Base-by-base conservation (phyloP, 2,329 filamentous ascomycete genomes). In the Ceratocystis variospora region DNA sequence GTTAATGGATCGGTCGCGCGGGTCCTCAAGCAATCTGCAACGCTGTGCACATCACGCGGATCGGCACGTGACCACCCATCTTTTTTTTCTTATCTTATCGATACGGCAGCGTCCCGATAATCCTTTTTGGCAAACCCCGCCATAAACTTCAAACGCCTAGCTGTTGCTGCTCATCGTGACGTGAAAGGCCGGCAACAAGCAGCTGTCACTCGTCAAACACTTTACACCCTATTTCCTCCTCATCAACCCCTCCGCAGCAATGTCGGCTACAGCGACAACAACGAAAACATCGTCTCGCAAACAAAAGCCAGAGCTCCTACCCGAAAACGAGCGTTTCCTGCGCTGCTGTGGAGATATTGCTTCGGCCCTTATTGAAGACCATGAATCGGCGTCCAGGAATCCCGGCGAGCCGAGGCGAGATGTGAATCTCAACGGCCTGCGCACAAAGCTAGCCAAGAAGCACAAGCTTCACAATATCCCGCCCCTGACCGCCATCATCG, bases 311-410 rank as follows among this genome's bases (percentile, higher is more conserved):
- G 90, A 92, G 71, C 81, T 96, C 12, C 83, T 90, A 1, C 90
- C 94, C 31, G 94, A 99, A 77, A 96, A 92, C 76, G 94, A 99
- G 78, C 87, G 94, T 64, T 96, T 89, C 75, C 84, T 97, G 76
- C 85, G 91, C 75, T 94, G 91, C 71, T 99, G 95, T 76, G 92
- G 93, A 69, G 95, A 99, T 72, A 92, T 99, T 72, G 93, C 92
- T 64, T 95, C 90, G 73, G 88, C 87, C 65, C 83, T 99, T 61
- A 96, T 99, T 71, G 90, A 96, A 73, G 93, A 97, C 73, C 90
- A 96, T 74, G 64, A 68, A 37, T 92, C 97, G 76, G 82, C 88
- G 33, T 83, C 87, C 70, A 86, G 86, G 71, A 87, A 95, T 73
- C 81, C 83, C 63, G 86, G 84, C 61, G 86, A 85, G 69, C 83